Percentiles rank a stretch among this genome's conserved stretches.
These are phyloP conservation scores for Paramicrosporidium saccamoebae DNA, from an alignment of 371 early-diverging fungal genomes.

Conservation along the genomic window DNA sequence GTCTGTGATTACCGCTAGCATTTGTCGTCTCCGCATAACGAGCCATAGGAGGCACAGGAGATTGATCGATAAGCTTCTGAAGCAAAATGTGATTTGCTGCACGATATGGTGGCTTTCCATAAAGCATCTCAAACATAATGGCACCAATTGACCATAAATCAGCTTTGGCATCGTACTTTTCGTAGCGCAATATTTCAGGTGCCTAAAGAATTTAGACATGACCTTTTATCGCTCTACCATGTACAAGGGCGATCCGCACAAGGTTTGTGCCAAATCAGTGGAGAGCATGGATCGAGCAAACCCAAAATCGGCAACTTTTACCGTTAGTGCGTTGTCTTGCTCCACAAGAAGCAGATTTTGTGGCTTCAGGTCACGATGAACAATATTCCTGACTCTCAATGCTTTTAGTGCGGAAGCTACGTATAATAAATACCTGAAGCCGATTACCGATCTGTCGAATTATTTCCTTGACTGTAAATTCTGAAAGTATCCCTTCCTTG, in stretches of 20 bases:
- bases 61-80: constrained; percentile 38
- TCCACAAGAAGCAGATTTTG: constrained; percentile 34
- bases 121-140: constrained; percentile 66
- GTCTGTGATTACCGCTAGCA: background rate
- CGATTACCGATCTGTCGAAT: constrained; percentile 26
- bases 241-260: constrained; percentile 79
- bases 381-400: constrained; percentile 38
- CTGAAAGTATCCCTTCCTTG: too few relatives aligned
- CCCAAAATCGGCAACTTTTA: constrained; percentile 87
- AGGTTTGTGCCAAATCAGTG: constrained; percentile 54
- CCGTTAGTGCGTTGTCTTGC: constrained; percentile 4
- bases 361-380: constrained; percentile 77
- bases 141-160: constrained; percentile 92
- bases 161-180: constrained; percentile 68
- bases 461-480: too few relatives aligned
- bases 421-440: background rate
- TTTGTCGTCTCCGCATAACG: constrained; percentile 11
- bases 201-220: too few relatives aligned
- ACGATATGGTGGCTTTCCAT: constrained; percentile 59
- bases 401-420: constrained; percentile 52
- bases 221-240: too few relatives aligned
- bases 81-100: constrained; percentile 66
- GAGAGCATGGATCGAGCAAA: constrained; percentile 59
- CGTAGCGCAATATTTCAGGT: constrained; percentile 65
- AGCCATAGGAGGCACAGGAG: constrained; percentile 66